Evolutionary conservation across 441 rosid species (phyloP).

Genomic region (Codiaeum variegatum): DNA sequence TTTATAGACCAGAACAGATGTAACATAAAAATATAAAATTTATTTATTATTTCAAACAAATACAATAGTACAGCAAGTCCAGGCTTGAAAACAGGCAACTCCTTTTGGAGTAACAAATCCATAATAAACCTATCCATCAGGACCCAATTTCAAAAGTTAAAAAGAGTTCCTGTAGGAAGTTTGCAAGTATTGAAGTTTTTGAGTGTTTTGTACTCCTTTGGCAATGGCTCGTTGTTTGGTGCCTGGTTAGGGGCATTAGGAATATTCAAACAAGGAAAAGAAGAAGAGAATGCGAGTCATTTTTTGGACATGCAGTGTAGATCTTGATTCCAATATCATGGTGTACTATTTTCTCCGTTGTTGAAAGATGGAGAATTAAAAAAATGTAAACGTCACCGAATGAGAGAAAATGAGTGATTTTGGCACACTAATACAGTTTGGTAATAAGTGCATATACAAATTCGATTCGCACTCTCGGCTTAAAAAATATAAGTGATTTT

Average conservation of each 20-base stretch:
- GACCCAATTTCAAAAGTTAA: slow-evolving; percentile 75
- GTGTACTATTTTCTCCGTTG: slow-evolving; percentile 28
- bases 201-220: slow-evolving; percentile 50
- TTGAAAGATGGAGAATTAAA: background rate
- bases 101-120: slow-evolving; percentile 82
- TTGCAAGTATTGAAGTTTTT: slow-evolving; percentile 74
- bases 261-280: background rate
- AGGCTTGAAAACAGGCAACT: slow-evolving; percentile 76
- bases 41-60: too few relatives aligned
- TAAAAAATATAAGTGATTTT: too few relatives aligned
- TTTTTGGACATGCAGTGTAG: slow-evolving; percentile 26
- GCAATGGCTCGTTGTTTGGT: slow-evolving; percentile 31
- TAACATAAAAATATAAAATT: too few relatives aligned
- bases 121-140: slow-evolving; percentile 68
- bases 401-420: too few relatives aligned
- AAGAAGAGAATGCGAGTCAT: slow-evolving; percentile 9
- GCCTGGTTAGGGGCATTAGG: slow-evolving; percentile 20
- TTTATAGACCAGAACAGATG: too few relatives aligned
- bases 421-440: too few relatives aligned
- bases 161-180: slow-evolving; percentile 91
- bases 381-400: background rate
- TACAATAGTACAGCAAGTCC: slow-evolving; percentile 60
- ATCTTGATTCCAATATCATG: slow-evolving; percentile 29
- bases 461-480: too few relatives aligned
- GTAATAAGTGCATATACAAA: too few relatives aligned